Percentiles rank a stretch among this genome's conserved stretches.
phyloP scores from a whole-genome alignment of 768 basidiomycete species.

The Strobilomyces dryophilus region DNA sequence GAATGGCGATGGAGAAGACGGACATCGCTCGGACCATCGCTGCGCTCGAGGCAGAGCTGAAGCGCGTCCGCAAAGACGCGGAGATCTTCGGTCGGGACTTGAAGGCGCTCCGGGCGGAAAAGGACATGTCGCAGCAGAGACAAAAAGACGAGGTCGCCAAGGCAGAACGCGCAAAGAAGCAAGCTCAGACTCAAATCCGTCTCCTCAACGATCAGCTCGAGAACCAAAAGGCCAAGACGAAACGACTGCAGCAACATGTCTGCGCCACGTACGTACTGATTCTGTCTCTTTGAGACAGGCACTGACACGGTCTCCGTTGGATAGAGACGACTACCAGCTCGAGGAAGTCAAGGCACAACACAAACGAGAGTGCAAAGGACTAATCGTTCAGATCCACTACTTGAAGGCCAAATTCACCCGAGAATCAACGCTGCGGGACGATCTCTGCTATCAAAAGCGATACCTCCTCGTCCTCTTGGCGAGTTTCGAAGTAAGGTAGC shows the following conservation, averaged over 20 bases:
- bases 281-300: neutral
- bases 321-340: constrained; percentile 53
- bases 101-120: constrained; percentile 60
- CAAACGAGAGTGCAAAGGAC: constrained; percentile 84
- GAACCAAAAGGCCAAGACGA: constrained; percentile 38
- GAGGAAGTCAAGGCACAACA: constrained; percentile 59
- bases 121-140: constrained; percentile 54
- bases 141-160: constrained; percentile 52
- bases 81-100: constrained; percentile 77
- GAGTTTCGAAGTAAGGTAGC: constrained; percentile 66
- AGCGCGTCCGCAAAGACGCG: constrained; percentile 70
- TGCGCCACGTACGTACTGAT: constrained; percentile 50
- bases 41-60: constrained; percentile 66
- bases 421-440: constrained; percentile 74
- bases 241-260: constrained; percentile 48
- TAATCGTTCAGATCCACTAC: constrained; percentile 88
- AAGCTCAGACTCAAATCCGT: constrained; percentile 60
- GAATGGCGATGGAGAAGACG: constrained; percentile 56
- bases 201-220: constrained; percentile 65
- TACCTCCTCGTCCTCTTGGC: constrained; percentile 77
- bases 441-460: constrained; percentile 81
- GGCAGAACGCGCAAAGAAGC: constrained; percentile 63
- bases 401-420: constrained; percentile 89
- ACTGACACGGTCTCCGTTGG: neutral
- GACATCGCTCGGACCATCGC: constrained; percentile 66